Conservation (phyloP, 2,329 filamentous ascomycete genomes). For the Neocatenulostroma microsporum region DNA sequence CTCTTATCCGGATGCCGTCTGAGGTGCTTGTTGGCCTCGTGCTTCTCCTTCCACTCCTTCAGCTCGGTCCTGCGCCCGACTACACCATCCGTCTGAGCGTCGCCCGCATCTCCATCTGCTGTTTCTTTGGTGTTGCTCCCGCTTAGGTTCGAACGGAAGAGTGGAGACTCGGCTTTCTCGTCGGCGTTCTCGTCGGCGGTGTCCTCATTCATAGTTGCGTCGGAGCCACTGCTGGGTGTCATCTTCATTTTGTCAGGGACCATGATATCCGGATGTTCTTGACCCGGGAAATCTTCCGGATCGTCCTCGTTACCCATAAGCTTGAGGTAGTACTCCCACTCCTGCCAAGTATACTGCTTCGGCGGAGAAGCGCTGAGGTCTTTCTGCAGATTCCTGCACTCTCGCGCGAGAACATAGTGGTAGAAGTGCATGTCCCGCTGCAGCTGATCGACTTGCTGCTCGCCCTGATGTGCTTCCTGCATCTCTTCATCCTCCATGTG, state of each 20-base stretch:
- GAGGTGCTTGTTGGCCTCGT: conserved; percentile 7
- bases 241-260: conserved; percentile 11
- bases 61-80: conserved; percentile 14
- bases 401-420: conserved; percentile 40
- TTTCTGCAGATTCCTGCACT: conserved; percentile 37
- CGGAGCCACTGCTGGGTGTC: conserved; percentile 11
- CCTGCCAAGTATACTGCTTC: conserved; percentile 30
- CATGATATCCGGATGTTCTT: conserved; percentile 22
- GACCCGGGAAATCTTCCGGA: conserved; percentile 19
- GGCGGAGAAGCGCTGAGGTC: conserved; percentile 34
- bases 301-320: conserved; percentile 41
- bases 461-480: conserved; percentile 28
- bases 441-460: conserved; percentile 34
- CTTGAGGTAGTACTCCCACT: conserved; percentile 44
- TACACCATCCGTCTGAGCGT: conserved; percentile 15
- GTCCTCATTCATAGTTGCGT: conserved; percentile 5
- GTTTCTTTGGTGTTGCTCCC: neutral
- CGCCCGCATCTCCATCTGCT: neutral
- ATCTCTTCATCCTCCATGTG: conserved; percentile 36
- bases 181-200: too few relatives aligned
- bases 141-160: too few relatives aligned
- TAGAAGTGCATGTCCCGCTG: conserved; percentile 47
- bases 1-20: conserved; percentile 12
- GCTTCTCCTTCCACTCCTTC: conserved; percentile 10
- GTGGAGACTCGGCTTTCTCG: neutral